Evolutionary conservation across 2,329 filamentous ascomycete genomes (phyloP).

Genomic region (Aspergillus sp.): DNA sequence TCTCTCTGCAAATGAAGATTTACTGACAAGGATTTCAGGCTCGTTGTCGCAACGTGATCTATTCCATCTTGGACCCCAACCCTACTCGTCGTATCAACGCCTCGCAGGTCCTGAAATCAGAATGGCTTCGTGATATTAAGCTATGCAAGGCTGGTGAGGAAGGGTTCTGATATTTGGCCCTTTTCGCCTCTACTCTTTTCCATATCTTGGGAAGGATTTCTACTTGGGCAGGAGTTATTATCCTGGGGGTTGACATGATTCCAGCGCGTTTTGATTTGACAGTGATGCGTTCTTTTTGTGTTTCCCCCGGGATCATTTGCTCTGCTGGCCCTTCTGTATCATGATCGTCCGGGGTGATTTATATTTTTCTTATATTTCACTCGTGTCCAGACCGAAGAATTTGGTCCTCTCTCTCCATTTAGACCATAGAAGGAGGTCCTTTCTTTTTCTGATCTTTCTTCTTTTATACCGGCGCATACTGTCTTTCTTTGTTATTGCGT

Average conservation of each 20-base stretch:
- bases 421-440: slow-evolving; percentile 17
- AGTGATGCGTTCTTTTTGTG: slow-evolving; percentile 3
- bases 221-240: slow-evolving; percentile 3
- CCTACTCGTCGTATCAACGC: slow-evolving; percentile 86
- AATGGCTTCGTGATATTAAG: slow-evolving; percentile 97
- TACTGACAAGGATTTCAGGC: slow-evolving; percentile 49
- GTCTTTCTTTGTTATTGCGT: slow-evolving; percentile 9
- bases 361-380: slow-evolving; percentile 9
- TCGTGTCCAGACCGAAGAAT: neutral
- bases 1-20: slow-evolving; percentile 6
- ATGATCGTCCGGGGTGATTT: slow-evolving; percentile 11
- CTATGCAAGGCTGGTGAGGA: slow-evolving; percentile 95
- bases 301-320: neutral
- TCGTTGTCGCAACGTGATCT: slow-evolving; percentile 96
- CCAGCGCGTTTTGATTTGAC: slow-evolving; percentile 5
- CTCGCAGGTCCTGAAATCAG: slow-evolving; percentile 92
- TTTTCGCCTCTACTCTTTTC: slow-evolving; percentile 3
- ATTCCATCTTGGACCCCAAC: slow-evolving; percentile 94
- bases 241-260: slow-evolving; percentile 6
- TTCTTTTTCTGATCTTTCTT: slow-evolving; percentile 8
- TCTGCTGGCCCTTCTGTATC: slow-evolving; percentile 4
- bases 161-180: slow-evolving; percentile 55
- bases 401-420: slow-evolving; percentile 8
- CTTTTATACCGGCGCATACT: slow-evolving; percentile 18
- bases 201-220: neutral